Percentiles rank a stretch among this genome's conserved stretches.
These are phyloP conservation scores for Fusarium floridanum DNA, from an alignment of 2,329 filamentous ascomycete species.

Conservation along the genomic window DNA sequence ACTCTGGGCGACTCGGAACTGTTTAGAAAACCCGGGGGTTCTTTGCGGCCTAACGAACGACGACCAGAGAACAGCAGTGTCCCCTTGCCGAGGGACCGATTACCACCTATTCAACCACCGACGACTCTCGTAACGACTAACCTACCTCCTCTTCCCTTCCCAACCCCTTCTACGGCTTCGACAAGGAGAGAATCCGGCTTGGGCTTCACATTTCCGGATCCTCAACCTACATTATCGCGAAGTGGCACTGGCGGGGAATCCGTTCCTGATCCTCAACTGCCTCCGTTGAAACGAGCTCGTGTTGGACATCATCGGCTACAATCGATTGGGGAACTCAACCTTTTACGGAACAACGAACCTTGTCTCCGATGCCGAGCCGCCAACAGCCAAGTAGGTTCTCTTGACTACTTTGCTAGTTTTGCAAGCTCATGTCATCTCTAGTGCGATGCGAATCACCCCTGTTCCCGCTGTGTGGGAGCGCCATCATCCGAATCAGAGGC, in stretches of 20 bases:
- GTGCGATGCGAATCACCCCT: slow-evolving; percentile 66
- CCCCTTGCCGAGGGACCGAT: slow-evolving; percentile 42
- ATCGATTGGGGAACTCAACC: slow-evolving; percentile 68
- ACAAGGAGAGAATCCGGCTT: slow-evolving; percentile 45
- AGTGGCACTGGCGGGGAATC: slow-evolving; percentile 60
- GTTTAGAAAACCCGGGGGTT: slow-evolving; percentile 48
- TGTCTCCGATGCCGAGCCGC: slow-evolving; percentile 66
- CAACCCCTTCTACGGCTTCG: slow-evolving; percentile 46
- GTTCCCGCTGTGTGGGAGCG: slow-evolving; percentile 59
- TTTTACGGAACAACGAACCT: slow-evolving; percentile 61
- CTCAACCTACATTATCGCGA: slow-evolving; percentile 52
- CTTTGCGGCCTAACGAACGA: slow-evolving; percentile 27
- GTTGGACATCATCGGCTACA: slow-evolving; percentile 66
- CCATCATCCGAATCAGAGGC: slow-evolving; percentile 54
- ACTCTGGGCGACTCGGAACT: slow-evolving; percentile 61
- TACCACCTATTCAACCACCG: slow-evolving; percentile 57
- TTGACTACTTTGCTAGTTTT: neutral
- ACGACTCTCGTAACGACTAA: slow-evolving; percentile 46
- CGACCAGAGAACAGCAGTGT: slow-evolving; percentile 22
- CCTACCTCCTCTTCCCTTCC: slow-evolving; percentile 47
- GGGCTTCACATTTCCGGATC: slow-evolving; percentile 55
- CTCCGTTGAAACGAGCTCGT: slow-evolving; percentile 66
- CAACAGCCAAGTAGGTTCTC: slow-evolving; percentile 58
- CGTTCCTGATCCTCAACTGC: slow-evolving; percentile 65
- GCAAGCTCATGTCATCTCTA: slow-evolving; percentile 44